phyloP scores from a whole-genome alignment of 2,329 filamentous ascomycete species.

The Cladobotryum mycophilum region DNA sequence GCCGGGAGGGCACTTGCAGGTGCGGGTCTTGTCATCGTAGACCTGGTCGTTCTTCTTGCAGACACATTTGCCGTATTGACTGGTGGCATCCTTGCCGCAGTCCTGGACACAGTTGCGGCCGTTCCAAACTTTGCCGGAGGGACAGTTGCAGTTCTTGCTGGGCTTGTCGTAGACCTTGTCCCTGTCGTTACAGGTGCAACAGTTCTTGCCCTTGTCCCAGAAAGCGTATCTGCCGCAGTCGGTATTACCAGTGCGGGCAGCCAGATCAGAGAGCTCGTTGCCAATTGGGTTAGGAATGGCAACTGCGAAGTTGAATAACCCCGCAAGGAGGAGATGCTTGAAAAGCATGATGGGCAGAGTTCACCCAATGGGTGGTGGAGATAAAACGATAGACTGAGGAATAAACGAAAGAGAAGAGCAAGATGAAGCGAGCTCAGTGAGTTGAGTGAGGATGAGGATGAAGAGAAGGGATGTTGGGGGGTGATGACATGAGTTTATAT shows the following conservation, averaged over 20 bases:
- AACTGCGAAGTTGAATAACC: not conserved
- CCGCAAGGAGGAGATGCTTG: not conserved
- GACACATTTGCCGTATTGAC: not conserved
- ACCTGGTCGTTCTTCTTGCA: constrained; percentile 5
- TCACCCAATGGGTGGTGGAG: too few relatives aligned
- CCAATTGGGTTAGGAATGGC: not conserved
- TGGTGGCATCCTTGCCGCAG: constrained; percentile 2
- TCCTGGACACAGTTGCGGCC: constrained; percentile 1
- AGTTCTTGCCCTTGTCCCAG: not conserved
- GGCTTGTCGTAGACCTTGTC: not conserved
- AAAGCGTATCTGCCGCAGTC: constrained; percentile 2
- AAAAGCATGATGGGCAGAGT: constrained; percentile 2
- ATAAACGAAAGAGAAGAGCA: not conserved
- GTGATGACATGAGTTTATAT: not conserved
- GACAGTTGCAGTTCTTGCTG: constrained; percentile 5
- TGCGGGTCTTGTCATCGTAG: not conserved
- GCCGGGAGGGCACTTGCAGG: constrained; percentile 2
- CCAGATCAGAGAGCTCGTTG: not conserved
- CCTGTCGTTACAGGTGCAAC: constrained; percentile 5
- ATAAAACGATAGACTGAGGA: not conserved
- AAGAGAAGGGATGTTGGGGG: not conserved
- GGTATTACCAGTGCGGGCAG: too few relatives aligned
- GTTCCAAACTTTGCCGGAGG: not conserved
- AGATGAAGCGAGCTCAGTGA: not conserved
- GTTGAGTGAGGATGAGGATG: not conserved